Conservation (phyloP, 495 filamentous ascomycete species). For the Trichoderma reesei region DNA sequence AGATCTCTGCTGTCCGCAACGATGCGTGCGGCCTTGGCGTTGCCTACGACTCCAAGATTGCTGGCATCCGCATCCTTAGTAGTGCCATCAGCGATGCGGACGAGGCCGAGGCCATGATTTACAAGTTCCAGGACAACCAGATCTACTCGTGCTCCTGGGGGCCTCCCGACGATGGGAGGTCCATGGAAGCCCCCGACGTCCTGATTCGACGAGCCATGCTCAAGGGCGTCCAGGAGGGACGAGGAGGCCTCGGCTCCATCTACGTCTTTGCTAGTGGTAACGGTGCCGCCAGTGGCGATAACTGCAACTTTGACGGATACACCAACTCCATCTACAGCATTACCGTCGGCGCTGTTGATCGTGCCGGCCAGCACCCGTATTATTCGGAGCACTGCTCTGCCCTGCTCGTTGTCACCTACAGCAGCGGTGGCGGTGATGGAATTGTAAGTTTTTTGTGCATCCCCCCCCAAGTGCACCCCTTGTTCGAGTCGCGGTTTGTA, state of each 20-base stretch:
- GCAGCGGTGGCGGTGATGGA: slow-evolving; percentile 74
- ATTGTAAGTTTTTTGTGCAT: slow-evolving; percentile 43
- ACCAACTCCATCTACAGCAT: slow-evolving; percentile 99
- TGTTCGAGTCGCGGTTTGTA: not conserved
- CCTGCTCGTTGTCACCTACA: slow-evolving; percentile 90
- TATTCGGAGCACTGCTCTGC: slow-evolving; percentile 96
- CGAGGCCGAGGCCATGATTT: slow-evolving; percentile 70
- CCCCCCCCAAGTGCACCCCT: too few species aligned
- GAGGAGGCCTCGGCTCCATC: slow-evolving; percentile 74
- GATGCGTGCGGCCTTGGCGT: slow-evolving; percentile 93
- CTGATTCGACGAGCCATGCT: slow-evolving; percentile 85
- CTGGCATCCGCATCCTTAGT: slow-evolving; percentile 83
- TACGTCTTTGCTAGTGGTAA: slow-evolving; percentile 98
- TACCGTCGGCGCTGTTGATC: slow-evolving; percentile 87
- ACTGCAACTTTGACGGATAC: slow-evolving; percentile 99
- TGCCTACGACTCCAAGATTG: slow-evolving; percentile 82
- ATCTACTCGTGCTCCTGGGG: slow-evolving; percentile 99
- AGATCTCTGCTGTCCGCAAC: slow-evolving; percentile 84
- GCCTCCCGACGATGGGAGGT: slow-evolving; percentile 80
- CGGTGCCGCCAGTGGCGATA: slow-evolving; percentile 76
- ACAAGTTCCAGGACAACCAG: slow-evolving; percentile 76
- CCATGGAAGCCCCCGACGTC: slow-evolving; percentile 89
- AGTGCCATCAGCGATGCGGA: slow-evolving; percentile 85
- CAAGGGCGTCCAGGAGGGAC: slow-evolving; percentile 82
- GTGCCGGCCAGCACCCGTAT: slow-evolving; percentile 72